Evolutionary conservation across 768 basidiomycete genomes (phyloP), one percentile per base, ranked within the genome.

Genomic region (Amyloporia xantha): DNA sequence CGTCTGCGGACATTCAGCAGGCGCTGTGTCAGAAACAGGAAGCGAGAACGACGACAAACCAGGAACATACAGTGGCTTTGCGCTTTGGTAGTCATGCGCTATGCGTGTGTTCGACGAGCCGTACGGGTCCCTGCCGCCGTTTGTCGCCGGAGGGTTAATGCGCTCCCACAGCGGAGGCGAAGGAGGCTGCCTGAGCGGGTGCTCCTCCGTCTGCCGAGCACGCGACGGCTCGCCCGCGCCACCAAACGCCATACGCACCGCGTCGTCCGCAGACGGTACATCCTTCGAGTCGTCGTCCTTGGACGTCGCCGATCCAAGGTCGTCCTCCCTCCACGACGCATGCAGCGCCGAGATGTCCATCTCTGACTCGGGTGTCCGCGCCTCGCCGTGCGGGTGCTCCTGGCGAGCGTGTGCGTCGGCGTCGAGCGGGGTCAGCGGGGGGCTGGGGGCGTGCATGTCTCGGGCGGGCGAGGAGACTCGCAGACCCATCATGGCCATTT

Each of bases 101-200:
- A 50, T 51, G 12, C 51, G 47, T 37, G 52, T 39, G 45, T 53
- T 45, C 19, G 47, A 33, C 42, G 53, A 47, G 37, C 20, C 28
- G 17, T 47, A 48, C 28, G 25, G 46, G 30, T 47, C 40, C 23
- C 36, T 23, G 3, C 41, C 23, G 27, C 67, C 73, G 51, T 71
- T 71, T 20, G 68, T 68, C 28, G 68, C 59, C 4, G 78, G 76
- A 11, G 77, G 77, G 36, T 73, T 71, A 20, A 77, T 62, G 40
- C 74, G 67, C 36, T 86, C 84, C 86, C 86, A 88, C 13, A 78
- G 79, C 53, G 78, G 79, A 37, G 84, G 79, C 25, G 81, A 76
- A 17, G 75, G 67, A 15, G 54, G 61, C 53, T 74, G 74, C 40
- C 70, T 71, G 44, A 82, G 59, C 41, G 60, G 69, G 62, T 76